These are phyloP conservation scores for Lasiosphaeria miniovina DNA, from an alignment of 495 filamentous ascomycete species.

Conservation along the genomic window DNA sequence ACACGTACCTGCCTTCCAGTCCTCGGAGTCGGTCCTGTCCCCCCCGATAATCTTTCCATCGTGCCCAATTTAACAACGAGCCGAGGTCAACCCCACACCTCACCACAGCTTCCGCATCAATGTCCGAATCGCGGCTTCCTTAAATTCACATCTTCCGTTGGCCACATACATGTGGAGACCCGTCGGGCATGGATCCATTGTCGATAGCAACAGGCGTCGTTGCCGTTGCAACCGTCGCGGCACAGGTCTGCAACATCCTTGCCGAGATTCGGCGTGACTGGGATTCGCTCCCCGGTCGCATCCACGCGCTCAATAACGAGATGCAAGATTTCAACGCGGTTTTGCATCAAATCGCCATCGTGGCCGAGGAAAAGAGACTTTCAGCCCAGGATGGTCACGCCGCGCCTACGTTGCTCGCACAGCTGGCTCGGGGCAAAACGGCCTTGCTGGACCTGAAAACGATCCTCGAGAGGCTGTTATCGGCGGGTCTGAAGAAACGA, in stretches of 20 bases:
- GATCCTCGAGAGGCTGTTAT: conserved; percentile 2
- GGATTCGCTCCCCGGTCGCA: neutral
- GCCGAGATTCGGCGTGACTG: neutral
- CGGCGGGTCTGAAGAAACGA: conserved; percentile 2
- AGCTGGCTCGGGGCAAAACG: conserved; percentile 3
- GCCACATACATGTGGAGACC: neutral
- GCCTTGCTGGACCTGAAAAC: conserved; percentile 1
- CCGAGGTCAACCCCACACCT: neutral
- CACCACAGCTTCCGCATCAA: neutral
- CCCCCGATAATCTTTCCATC: too few species aligned
- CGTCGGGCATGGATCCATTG: neutral
- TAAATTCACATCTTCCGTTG: neutral
- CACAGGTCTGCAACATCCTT: neutral
- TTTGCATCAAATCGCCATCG: neutral
- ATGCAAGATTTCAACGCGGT: neutral
- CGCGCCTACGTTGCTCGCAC: neutral
- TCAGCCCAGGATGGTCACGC: neutral
- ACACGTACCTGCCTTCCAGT: too few species aligned
- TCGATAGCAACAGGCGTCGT: conserved; percentile 2
- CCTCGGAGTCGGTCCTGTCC: too few species aligned
- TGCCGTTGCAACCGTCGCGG: neutral
- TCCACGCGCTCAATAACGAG: conserved; percentile 2
- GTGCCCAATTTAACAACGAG: too few species aligned
- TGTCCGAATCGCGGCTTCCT: neutral
- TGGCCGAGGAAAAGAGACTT: neutral